Conservation (phyloP, 1,284 basidiomycete genomes). For the Phellopilus nigrolimitatus region DNA sequence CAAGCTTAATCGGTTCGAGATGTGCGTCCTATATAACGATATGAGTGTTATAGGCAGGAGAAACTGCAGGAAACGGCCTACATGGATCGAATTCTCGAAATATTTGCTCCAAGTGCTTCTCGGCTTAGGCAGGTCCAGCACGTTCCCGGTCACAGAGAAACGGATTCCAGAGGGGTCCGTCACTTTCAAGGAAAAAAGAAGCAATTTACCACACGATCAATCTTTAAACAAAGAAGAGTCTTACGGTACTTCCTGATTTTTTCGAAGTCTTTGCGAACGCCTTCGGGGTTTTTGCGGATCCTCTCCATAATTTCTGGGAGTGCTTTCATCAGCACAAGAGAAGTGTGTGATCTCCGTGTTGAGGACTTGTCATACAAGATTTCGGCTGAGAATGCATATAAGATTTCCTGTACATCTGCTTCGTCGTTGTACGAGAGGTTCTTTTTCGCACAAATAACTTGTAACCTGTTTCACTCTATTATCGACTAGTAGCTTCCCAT, state of each 20-base stretch:
- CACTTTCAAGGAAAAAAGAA: constrained; percentile 59
- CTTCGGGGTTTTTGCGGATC: constrained; percentile 71
- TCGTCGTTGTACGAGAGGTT: constrained; percentile 93
- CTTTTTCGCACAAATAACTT: constrained; percentile 86
- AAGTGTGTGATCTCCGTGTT: constrained; percentile 65
- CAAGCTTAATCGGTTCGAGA: constrained; percentile 65
- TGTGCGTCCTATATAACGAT: constrained; percentile 40
- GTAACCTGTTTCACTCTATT: constrained; percentile 49
- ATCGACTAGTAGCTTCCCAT: neutral
- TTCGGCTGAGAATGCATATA: constrained; percentile 68
- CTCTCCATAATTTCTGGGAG: constrained; percentile 72
- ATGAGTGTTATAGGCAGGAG: constrained; percentile 20
- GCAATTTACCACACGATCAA: constrained; percentile 7
- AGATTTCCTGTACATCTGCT: constrained; percentile 81
- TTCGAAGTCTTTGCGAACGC: constrained; percentile 71
- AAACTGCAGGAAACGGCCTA: constrained; percentile 33
- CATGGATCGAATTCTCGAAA: constrained; percentile 57
- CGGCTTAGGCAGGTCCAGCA: constrained; percentile 70
- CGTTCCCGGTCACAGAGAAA: constrained; percentile 85
- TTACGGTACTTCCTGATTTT: constrained; percentile 64
- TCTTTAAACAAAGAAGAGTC: constrained; percentile 29
- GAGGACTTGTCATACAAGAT: constrained; percentile 71
- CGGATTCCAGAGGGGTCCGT: constrained; percentile 78
- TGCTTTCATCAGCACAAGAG: constrained; percentile 76
- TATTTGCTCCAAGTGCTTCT: constrained; percentile 69